A percentile compares a stretch with the other conserved stretches of the same genome.
Evolutionary conservation across 2,329 filamentous ascomycete genomes (phyloP).

Genomic region (Chaetothyriales sp.): DNA sequence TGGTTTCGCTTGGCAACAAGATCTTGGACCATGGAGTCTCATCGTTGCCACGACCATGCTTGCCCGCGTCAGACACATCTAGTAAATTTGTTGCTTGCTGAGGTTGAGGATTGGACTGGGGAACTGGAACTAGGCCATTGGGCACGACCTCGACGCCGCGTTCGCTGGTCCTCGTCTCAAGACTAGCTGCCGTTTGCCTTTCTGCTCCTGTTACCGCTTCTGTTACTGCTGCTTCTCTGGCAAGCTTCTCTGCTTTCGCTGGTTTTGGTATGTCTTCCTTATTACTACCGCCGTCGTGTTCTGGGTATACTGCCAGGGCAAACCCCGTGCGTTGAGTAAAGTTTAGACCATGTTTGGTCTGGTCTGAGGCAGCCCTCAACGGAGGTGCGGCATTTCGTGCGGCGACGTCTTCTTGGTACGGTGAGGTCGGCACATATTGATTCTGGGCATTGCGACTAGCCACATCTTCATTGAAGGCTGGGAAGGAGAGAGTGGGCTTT

Average conservation of each 20-base stretch:
- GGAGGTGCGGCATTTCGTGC: conserved; percentile 12
- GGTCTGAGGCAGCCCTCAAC: neutral
- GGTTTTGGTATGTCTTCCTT: neutral
- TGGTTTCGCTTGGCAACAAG: neutral
- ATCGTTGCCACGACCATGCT: neutral
- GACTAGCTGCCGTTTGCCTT: neutral
- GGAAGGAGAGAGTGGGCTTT: conserved; percentile 2
- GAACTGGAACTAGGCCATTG: neutral
- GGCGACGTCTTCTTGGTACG: conserved; percentile 16
- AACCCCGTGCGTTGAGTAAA: neutral
- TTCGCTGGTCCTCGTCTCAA: neutral
- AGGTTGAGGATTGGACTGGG: neutral
- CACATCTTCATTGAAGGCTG: conserved; percentile 14
- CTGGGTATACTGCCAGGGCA: neutral
- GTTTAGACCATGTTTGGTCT: neutral
- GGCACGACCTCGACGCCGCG: neutral
- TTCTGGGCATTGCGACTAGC: conserved; percentile 11
- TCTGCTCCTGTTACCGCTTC: neutral
- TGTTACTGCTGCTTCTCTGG: neutral
- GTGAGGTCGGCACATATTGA: conserved; percentile 10
- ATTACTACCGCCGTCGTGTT: neutral
- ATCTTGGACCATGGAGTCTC: neutral
- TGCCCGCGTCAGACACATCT: neutral
- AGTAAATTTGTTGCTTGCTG: neutral
- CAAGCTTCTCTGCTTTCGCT: neutral